phyloP scores from a whole-genome alignment of 495 filamentous ascomycete species.

The Neurospora sp. region DNA sequence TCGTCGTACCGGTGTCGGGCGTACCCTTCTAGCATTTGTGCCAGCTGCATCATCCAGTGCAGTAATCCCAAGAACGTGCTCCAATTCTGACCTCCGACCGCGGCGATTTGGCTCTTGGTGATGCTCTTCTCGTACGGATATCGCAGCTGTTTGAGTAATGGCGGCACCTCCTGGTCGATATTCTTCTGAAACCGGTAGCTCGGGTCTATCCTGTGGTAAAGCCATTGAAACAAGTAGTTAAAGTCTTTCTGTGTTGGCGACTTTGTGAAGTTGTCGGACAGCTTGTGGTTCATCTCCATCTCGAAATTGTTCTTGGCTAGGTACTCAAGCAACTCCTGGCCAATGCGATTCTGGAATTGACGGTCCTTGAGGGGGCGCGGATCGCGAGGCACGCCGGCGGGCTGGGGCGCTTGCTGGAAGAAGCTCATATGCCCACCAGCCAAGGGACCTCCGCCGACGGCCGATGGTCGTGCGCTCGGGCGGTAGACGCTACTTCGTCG shows the following conservation, averaged over 20 bases:
- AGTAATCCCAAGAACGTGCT: conserved; percentile 83
- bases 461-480: conserved; percentile 38
- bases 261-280: conserved; percentile 77
- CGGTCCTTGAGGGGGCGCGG: conserved; percentile 81
- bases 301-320: conserved; percentile 87
- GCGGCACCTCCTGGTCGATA: conserved; percentile 88
- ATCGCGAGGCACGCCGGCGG: conserved; percentile 72
- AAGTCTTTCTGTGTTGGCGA: conserved; percentile 98
- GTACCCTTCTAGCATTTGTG: conserved; percentile 80
- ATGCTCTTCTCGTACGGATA: conserved; percentile 93
- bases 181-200: conserved; percentile 82
- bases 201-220: conserved; percentile 91
- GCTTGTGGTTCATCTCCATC: conserved; percentile 87
- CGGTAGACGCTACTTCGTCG: conserved; percentile 83
- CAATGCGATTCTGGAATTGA: conserved; percentile 68
- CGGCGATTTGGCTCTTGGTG: conserved; percentile 86
- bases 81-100: conserved; percentile 95
- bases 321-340: conserved; percentile 85
- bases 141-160: conserved; percentile 79
- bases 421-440: conserved; percentile 66
- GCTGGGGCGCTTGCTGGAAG: conserved; percentile 73
- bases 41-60: conserved; percentile 98
- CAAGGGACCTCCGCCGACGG: conserved; percentile 38
- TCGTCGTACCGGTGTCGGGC: conserved; percentile 69
- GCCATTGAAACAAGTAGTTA: conserved; percentile 91